These are phyloP conservation scores for Candolleomyces efflorescens DNA, from an alignment of 768 basidiomycete species.

Conservation along the genomic window DNA sequence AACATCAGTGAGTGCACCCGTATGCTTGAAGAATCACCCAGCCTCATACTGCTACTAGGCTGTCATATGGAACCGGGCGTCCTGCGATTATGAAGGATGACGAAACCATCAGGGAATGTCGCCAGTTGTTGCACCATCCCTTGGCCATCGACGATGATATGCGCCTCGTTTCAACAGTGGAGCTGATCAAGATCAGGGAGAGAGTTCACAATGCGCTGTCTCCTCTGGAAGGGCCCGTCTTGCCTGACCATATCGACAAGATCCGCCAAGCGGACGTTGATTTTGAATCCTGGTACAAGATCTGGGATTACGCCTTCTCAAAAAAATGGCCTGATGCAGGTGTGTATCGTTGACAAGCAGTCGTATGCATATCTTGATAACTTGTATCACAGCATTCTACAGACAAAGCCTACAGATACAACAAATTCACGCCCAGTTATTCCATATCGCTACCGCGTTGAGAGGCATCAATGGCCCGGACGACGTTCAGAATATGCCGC, in stretches of 20 bases:
- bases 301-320: constrained; percentile 78
- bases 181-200: constrained; percentile 87
- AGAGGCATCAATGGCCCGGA: constrained; percentile 81
- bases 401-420: constrained; percentile 86
- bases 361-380: background rate
- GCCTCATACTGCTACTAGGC: constrained; percentile 36
- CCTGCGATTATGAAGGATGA: constrained; percentile 92
- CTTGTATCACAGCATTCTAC: constrained; percentile 60
- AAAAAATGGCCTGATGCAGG: constrained; percentile 82
- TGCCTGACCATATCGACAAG: constrained; percentile 64
- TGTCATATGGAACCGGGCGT: constrained; percentile 93
- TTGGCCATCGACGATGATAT: constrained; percentile 90
- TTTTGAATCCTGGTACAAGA: constrained; percentile 78
- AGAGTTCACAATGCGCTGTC: constrained; percentile 78
- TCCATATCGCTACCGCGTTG: constrained; percentile 80
- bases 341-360: constrained; percentile 23
- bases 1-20: constrained; percentile 70
- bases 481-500: constrained; percentile 82
- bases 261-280: constrained; percentile 71
- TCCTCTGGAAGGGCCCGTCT: constrained; percentile 73
- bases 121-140: constrained; percentile 79
- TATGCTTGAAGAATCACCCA: background rate
- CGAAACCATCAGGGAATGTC: constrained; percentile 82
- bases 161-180: constrained; percentile 91
- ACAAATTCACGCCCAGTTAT: constrained; percentile 80